phyloP scores from a whole-genome alignment of 1,284 basidiomycete genomes.

The Paramarasmius palmivorus region DNA sequence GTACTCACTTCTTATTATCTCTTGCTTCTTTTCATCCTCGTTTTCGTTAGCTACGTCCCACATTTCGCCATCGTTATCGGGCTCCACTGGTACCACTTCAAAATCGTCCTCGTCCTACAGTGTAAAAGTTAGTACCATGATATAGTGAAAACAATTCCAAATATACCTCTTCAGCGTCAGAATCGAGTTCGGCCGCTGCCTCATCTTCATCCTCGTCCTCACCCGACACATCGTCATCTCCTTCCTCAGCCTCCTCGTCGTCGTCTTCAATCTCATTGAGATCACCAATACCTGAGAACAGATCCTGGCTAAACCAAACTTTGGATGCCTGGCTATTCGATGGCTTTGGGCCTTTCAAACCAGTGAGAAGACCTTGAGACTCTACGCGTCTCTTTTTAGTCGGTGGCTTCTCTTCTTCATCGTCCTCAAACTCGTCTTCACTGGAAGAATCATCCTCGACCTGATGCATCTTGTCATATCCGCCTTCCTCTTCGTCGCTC shows the following conservation, averaged over 20 bases:
- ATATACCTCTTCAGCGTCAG: slow-evolving; percentile 9
- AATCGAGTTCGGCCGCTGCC: slow-evolving; percentile 17
- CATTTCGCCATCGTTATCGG: slow-evolving; percentile 62
- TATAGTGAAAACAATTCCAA: neutral
- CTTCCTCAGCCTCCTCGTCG: slow-evolving; percentile 33
- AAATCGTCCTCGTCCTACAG: slow-evolving; percentile 56
- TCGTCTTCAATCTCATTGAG: slow-evolving; percentile 42
- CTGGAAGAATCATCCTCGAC: slow-evolving; percentile 55
- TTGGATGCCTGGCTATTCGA: slow-evolving; percentile 52
- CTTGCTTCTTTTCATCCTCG: slow-evolving; percentile 73
- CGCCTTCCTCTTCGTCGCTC: slow-evolving; percentile 62
- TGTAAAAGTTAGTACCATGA: neutral
- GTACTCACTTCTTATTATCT: slow-evolving; percentile 69
- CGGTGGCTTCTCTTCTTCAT: slow-evolving; percentile 43
- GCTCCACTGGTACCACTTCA: slow-evolving; percentile 71
- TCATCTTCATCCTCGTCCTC: slow-evolving; percentile 27
- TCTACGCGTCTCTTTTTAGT: slow-evolving; percentile 40
- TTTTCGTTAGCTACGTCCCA: slow-evolving; percentile 87
- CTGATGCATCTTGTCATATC: slow-evolving; percentile 74
- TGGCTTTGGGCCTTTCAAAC: slow-evolving; percentile 33
- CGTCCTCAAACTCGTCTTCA: slow-evolving; percentile 41
- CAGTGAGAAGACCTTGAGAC: slow-evolving; percentile 29
- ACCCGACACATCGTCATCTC: slow-evolving; percentile 37
- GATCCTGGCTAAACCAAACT: slow-evolving; percentile 95
- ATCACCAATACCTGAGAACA: slow-evolving; percentile 81